Evolutionary conservation across 768 basidiomycete genomes (phyloP), one percentile per base, ranked within the genome.

Genomic region (Tricholoma flavovirens): DNA sequence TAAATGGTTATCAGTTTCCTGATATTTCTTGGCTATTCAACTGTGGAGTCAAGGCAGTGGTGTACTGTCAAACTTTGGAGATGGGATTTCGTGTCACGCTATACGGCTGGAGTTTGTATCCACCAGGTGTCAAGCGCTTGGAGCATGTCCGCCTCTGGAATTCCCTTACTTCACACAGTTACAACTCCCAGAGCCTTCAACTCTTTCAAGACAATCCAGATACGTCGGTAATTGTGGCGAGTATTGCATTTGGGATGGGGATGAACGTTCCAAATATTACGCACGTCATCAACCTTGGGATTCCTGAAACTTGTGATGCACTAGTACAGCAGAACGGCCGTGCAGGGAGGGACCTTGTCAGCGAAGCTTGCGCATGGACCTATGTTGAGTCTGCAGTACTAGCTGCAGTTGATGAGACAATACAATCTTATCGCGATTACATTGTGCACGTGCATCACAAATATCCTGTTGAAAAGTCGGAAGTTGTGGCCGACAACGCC

Each of bases 271-370:
- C 4, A 2, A 54, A 35, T 43, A 57, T 57, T 40, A 53, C 21
- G 10, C 10, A 53, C 21, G 33, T 51, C 14, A 54, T 57, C 14
- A 57, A 57, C 5, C 24, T 26, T 26, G 24, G 24, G 24, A 26
- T 57, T 7, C 56, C 46, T 9, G 52, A 57, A 29, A 53, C 51
- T 10, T 19, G 19, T 21, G 52, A 57, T n/a, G 51, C 56, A 0
- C 30, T 57, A 12, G 29, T 53, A 11, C 51, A 57, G 24, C 56
- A 57, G 24, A 57, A 57, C 49, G 56, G 56, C 12, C 19, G 43
- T 4, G 52, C 52, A 32, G 56, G 56, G 14, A 58, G 32, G 29
- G 38, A 58, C 17, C 45, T 58, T 8, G 35, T 17, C 11, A 53
- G 26, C 21, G 49, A 53, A n/a, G 43, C 56, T 26, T 24, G 19